Base-by-base conservation (phyloP, 805 yeast genomes). In the Starmerella gropengiesseri region DNA sequence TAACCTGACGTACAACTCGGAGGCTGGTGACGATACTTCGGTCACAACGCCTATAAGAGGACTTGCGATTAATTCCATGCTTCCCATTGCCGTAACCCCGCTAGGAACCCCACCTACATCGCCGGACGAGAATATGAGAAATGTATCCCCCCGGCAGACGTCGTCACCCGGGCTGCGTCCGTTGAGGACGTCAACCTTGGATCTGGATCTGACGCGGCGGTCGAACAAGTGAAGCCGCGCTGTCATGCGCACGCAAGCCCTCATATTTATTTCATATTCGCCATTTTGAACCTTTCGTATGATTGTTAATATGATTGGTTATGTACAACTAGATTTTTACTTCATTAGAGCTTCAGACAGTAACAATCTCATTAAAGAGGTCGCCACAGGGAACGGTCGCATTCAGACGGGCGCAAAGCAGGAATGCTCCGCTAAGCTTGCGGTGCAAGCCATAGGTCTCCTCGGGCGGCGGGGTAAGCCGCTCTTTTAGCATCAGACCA, bases 361-460 rank as follows among this genome's bases (percentile, higher is more conserved):
- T 86, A 48, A 91, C 75, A 34, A 85, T 75, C 33, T 86, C 84
- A 44, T 71, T 65, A 57, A 91, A 89, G 36, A 89, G 62, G 52
- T 77, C 68, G 40, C 78, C 76, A 58, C 94, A 80, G 13, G 87
- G 93, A 27, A 91, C 89, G 11, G 70, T 67, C 2, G 97, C 96
- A 31, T 74, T 68, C 62, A 91, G 69, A 53, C 83, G 73, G 3
- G 97, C 82, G 65, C 97, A 89, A 42, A 91, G 68, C 48, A 91
- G 67, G 58, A 82, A 91, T 1, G 91, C 94, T 9, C 98, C 98
- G 58, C 94, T 82, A 57, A 91, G 76, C 58, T 91, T 91, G 55
- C 98, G 71, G 63, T 91, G 98, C 54, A 91, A 68, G n/a, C 94
- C 81, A 60, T 91, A 91, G 0, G 98, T 91, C 62, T 91, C 98